phyloP scores from a whole-genome alignment of 2,329 filamentous ascomycete species.

The Thelonectria rubi region DNA sequence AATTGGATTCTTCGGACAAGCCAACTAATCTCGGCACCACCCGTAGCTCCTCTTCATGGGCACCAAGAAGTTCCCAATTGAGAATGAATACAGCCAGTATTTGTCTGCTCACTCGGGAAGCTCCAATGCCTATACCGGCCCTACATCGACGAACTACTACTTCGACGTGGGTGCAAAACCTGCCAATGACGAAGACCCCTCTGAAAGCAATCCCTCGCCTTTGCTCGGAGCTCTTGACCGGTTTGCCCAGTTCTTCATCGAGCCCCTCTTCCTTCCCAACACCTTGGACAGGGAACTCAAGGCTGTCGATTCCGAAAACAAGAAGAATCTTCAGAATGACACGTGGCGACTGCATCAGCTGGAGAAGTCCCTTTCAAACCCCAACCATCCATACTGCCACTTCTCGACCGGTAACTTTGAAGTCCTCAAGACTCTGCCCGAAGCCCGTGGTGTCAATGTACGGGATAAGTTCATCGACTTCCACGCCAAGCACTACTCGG shows the following conservation, averaged over 20 bases:
- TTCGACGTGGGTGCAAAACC: constrained; percentile 92
- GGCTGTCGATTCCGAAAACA: constrained; percentile 95
- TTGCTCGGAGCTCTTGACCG: constrained; percentile 86
- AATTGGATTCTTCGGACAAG: not conserved
- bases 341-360: constrained; percentile 88
- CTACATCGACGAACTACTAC: constrained; percentile 96
- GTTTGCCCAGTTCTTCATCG: constrained; percentile 93
- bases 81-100: constrained; percentile 96
- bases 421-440: constrained; percentile 83
- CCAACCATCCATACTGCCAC: constrained; percentile 86
- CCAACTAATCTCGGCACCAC: constrained; percentile 26
- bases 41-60: constrained; percentile 90
- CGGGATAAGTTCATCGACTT: constrained; percentile 93
- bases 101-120: constrained; percentile 88
- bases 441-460: constrained; percentile 82
- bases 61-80: constrained; percentile 94
- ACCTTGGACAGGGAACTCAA: constrained; percentile 87
- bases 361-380: constrained; percentile 87
- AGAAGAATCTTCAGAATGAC: constrained; percentile 95
- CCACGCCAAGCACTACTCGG: constrained; percentile 88
- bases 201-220: constrained; percentile 65
- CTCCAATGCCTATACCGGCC: constrained; percentile 94
- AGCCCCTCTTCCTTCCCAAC: constrained; percentile 84
- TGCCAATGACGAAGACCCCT: constrained; percentile 65
- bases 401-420: constrained; percentile 92